Evolutionary conservation across 2,329 filamentous ascomycete species (phyloP), one percentile per base, ranked within the genome.

Genomic region (Rhynchosporium secalis): DNA sequence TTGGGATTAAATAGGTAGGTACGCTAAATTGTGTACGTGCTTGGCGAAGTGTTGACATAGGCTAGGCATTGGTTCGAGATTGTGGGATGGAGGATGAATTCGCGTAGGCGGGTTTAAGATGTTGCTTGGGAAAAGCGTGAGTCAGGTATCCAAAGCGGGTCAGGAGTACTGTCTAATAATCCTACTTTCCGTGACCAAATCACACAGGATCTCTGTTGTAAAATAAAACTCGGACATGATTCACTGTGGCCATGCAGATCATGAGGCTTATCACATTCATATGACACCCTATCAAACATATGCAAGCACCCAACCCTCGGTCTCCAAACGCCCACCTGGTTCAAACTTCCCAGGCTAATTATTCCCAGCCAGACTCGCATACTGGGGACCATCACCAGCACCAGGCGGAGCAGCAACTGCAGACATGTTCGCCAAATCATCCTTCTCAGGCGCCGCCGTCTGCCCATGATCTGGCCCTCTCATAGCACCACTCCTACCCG

Each of bases 301-400:
- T 26, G 29, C n/a, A 29, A 38, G 45, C 61, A 26, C 29, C 46
- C 47, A 59, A 26, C 48, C 20, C 54, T 41, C 47, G 6, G 33
- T 36, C 20, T 20, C 29, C 31, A 36, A 43, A 48, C 62, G 20
- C 51, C 33, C 41, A 51, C 2, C 29, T 15, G 36, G 54, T 55
- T 15, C 40, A 13, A 36, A 47, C 43, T 57, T 41, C 49, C 43
- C 49, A 46, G n/a, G 43, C 72, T 62, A 74, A 84, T 79, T 95
- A 72, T 95, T 90, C 4, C 93, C 93, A 55, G 89, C 83, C 74
- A 96, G 77, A 78, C 92, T 96, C 57, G 92, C 90, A 76, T 97
- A 97, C 63, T 91, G 85, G 9, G 33, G 33, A 4, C 91, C 85
- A 66, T 95, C 89, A 8, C 85, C 86, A 12, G 84, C 82, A 13